Evolutionary conservation across 768 basidiomycete species (phyloP).

Genomic region (Suillus subalutaceus): DNA sequence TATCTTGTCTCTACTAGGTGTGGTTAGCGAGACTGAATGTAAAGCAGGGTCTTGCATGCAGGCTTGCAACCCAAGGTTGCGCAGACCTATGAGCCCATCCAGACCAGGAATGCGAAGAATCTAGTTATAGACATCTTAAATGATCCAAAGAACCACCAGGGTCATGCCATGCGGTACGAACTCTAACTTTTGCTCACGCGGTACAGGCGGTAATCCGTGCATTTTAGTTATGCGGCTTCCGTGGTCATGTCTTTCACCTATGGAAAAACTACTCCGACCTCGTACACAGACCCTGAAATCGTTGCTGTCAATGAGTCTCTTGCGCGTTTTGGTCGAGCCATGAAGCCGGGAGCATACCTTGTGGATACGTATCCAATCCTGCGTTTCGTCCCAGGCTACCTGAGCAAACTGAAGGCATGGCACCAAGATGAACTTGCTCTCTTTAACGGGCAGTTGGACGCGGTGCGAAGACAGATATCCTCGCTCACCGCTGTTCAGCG

Average conservation of each 20-base stretch:
- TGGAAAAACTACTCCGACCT: constrained; percentile 29
- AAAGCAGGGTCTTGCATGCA: neutral
- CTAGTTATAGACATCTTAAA: neutral
- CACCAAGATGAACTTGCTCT: constrained; percentile 46
- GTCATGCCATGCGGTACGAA: neutral
- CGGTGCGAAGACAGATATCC: constrained; percentile 27
- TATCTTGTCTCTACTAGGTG: neutral
- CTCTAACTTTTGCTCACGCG: neutral
- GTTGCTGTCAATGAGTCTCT: constrained; percentile 29
- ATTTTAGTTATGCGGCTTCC: neutral
- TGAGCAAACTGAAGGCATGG: constrained; percentile 53
- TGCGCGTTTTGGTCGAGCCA: constrained; percentile 27
- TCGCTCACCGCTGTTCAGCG: constrained; percentile 19
- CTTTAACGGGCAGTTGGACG: constrained; percentile 34
- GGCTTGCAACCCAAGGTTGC: neutral
- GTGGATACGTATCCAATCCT: constrained; percentile 30
- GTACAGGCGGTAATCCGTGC: neutral
- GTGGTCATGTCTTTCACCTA: neutral
- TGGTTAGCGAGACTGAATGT: neutral
- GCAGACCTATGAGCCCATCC: neutral
- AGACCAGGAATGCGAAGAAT: neutral
- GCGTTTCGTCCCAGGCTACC: constrained; percentile 34
- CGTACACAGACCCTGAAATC: constrained; percentile 40
- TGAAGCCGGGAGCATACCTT: constrained; percentile 29
- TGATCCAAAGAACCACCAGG: neutral